These are phyloP conservation scores for Sporothrix schenckii DNA, from an alignment of 2,329 filamentous ascomycete genomes.

Conservation along the genomic window DNA sequence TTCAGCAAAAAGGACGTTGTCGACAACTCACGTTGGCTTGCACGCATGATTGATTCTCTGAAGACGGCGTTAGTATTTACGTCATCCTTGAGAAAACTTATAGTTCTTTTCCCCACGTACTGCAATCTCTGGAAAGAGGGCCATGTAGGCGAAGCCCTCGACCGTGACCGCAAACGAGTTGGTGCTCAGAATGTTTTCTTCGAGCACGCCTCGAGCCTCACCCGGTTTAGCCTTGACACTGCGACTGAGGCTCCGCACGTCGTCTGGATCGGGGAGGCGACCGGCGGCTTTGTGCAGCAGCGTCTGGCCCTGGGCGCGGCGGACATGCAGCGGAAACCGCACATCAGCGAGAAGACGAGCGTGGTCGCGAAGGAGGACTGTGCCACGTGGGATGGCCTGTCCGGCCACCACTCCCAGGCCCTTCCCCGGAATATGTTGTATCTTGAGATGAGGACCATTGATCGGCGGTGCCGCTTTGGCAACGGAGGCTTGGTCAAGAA, in stretches of 20 bases:
- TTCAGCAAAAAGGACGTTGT: too few species aligned
- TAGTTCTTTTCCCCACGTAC: neutral
- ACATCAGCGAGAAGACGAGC: constrained; percentile 20
- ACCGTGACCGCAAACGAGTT: constrained; percentile 43
- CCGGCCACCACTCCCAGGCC: constrained; percentile 13
- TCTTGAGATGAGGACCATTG: neutral
- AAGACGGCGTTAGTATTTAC: neutral
- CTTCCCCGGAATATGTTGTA: constrained; percentile 11
- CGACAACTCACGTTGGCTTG: constrained; percentile 33
- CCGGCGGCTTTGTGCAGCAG: constrained; percentile 20
- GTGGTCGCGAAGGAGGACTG: constrained; percentile 11
- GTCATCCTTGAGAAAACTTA: neutral
- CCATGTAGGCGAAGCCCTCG: constrained; percentile 37
- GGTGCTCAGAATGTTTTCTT: constrained; percentile 42
- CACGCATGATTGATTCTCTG: constrained; percentile 41
- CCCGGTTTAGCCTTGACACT: neutral
- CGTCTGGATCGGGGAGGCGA: neutral
- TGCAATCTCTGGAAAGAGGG: constrained; percentile 25
- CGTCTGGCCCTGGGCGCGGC: constrained; percentile 11
- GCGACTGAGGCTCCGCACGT: constrained; percentile 1
- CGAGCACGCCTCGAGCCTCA: constrained; percentile 35
- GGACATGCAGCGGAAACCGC: neutral
- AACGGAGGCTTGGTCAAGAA: neutral
- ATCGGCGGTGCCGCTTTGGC: neutral
- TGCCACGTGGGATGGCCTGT: constrained; percentile 8